Conservation (phyloP, 2,329 filamentous ascomycete species). For the Diaporthe sp. region DNA sequence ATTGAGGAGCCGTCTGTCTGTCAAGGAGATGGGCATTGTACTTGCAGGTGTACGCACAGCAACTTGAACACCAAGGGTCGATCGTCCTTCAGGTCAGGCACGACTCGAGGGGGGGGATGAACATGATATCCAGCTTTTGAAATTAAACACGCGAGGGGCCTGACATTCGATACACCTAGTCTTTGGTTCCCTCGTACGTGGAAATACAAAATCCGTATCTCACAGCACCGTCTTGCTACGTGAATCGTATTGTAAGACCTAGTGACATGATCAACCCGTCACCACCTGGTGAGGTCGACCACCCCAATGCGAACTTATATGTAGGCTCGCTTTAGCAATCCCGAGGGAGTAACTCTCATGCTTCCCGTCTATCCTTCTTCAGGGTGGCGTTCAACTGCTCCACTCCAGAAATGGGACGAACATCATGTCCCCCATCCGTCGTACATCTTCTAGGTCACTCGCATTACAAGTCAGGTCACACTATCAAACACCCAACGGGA, state of each 20-base stretch:
- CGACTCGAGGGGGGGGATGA: background rate
- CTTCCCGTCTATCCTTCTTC: background rate
- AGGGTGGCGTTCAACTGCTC: no score
- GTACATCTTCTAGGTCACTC: background rate
- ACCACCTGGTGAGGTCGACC: no score
- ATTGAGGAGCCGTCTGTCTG: background rate
- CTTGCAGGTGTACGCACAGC: background rate
- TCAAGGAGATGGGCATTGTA: background rate
- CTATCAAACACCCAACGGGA: no score
- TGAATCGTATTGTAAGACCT: no score
- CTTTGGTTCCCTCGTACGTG: background rate
- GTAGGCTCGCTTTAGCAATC: no score
- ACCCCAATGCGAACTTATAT: no score
- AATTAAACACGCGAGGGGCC: background rate
- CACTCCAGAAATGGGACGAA: background rate
- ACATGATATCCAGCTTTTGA: conserved; percentile 20
- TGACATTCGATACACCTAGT: background rate
- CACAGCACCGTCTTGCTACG: background rate
- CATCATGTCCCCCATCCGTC: background rate
- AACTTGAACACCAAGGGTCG: background rate
- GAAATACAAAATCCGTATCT: background rate
- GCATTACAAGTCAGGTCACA: background rate
- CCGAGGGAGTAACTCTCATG: background rate
- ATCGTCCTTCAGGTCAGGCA: no score
- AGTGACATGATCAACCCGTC: background rate